These are phyloP conservation scores for Candida sp. DNA, from an alignment of 1,139 yeast species.

Conservation along the genomic window DNA sequence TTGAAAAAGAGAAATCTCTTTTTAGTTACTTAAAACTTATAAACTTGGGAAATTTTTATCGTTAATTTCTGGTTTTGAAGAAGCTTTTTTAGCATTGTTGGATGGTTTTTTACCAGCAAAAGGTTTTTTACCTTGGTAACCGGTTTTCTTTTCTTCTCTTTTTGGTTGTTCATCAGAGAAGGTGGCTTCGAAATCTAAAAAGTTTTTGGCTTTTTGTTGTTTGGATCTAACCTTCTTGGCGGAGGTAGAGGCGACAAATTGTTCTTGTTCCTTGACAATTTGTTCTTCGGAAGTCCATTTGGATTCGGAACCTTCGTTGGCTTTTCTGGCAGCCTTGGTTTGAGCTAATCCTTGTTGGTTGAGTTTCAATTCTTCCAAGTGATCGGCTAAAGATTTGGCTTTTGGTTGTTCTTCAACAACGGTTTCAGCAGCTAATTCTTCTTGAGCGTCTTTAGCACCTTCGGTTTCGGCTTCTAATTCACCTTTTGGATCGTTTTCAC, in stretches of 20 bases:
- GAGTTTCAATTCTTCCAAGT: slow-evolving; percentile 60
- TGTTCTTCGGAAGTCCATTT: slow-evolving; percentile 64
- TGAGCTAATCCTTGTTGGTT: slow-evolving; percentile 46
- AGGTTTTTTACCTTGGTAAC: slow-evolving; percentile 10
- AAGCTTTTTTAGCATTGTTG: slow-evolving; percentile 10
- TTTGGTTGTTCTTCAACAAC: slow-evolving; percentile 42
- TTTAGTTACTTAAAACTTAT: slow-evolving; percentile 11
- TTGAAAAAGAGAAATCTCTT: neutral
- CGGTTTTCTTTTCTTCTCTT: neutral
- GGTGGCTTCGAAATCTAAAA: slow-evolving; percentile 63
- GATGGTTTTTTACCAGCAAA: slow-evolving; percentile 42
- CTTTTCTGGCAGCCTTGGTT: slow-evolving; percentile 44
- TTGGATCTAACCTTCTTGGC: slow-evolving; percentile 61
- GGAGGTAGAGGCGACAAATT: slow-evolving; percentile 52
- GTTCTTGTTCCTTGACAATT: slow-evolving; percentile 56
- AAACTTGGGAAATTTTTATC: slow-evolving; percentile 67
- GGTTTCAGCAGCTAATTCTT: slow-evolving; percentile 31
- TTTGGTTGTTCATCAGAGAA: slow-evolving; percentile 48
- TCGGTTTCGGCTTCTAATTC: slow-evolving; percentile 27
- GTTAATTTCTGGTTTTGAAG: slow-evolving; percentile 42
- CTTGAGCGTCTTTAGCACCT: slow-evolving; percentile 16
- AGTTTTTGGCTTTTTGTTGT: slow-evolving; percentile 66
- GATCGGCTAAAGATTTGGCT: slow-evolving; percentile 63
- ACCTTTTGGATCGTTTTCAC: slow-evolving; percentile 71
- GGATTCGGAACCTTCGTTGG: slow-evolving; percentile 59